Evolutionary conservation across 202 grass and related monocot species (phyloP), one percentile per base, ranked within the genome.

Genomic region (Schoenoplectus tabernaemontani): DNA sequence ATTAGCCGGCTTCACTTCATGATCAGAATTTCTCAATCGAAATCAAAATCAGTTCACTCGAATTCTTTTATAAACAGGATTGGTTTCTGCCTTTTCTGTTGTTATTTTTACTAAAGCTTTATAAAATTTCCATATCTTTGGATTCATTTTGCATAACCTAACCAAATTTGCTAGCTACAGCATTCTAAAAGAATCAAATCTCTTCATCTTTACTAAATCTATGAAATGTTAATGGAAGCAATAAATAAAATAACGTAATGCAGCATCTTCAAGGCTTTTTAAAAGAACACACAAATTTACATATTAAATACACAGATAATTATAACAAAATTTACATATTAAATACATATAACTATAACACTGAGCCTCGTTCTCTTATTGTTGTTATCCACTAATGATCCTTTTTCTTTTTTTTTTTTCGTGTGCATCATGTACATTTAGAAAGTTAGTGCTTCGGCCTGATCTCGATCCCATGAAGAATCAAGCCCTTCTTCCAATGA

Each of bases 381-480:
- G 2, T 34, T 75, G 28, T 75, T 36, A 54, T 36, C 16, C 4
- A 36, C 46, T 33, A n/a, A 4, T 53, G 0, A 5, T n/a, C n/a
- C n/a, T 74, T 23, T 8, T 64, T 34, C 1, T 11, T 78, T 64
- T n/a, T 3, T 41, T 32, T 80, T 22, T 51, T 10, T 64, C 64
- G 17, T 63, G 56, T 46, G 62, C 39, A 46, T 19, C 22, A 78
- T 80, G 41, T 51, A 80, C 59, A 75, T 51, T 43, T 6, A 42
- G 23, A 28, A 80, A 44, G 57, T 80, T 78, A 80, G 60, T 63
- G 23, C 38, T 80, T 80, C 6, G 78, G 78, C 78, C 78, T 61
- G 28, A 80, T 65, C 78, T 97, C 95, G 59, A 97, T 92, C 1
- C 94, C 94, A 63, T 90, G 84, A 73, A 97, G 32, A 82, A 89